phyloP scores from a whole-genome alignment of 2,329 filamentous ascomycete genomes.

The Trichoderma koningii region DNA sequence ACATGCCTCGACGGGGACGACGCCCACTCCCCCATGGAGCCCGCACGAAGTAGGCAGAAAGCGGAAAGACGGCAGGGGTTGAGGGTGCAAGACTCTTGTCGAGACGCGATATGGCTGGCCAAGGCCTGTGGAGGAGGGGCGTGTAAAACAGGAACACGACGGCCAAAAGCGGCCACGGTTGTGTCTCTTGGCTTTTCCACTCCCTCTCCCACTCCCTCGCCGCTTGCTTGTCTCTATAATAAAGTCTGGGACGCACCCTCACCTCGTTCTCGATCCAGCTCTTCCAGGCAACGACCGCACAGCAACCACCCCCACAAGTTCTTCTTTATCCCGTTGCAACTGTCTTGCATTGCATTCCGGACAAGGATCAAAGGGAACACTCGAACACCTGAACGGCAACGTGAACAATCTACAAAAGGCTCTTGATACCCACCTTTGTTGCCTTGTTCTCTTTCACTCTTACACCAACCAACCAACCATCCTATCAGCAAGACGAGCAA shows the following conservation, averaged over 20 bases:
- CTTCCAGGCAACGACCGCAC: constrained; percentile 28
- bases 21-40: background rate
- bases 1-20: constrained; percentile 23
- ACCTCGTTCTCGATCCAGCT: constrained; percentile 22
- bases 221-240: constrained; percentile 18
- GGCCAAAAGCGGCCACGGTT: constrained; percentile 18
- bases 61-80: constrained; percentile 25
- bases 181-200: constrained; percentile 1
- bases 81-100: constrained; percentile 6
- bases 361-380: constrained; percentile 16
- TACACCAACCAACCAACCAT: constrained; percentile 24
- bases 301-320: constrained; percentile 15
- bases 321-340: constrained; percentile 1
- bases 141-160: constrained; percentile 22
- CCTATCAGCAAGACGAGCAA: constrained; percentile 6
- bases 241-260: constrained; percentile 27
- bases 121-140: constrained; percentile 18
- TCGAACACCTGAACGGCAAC: background rate
- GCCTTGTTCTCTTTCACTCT: constrained; percentile 7
- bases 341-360: constrained; percentile 6
- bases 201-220: constrained; percentile 2
- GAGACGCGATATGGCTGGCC: constrained; percentile 19
- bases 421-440: constrained; percentile 13
- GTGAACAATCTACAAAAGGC: constrained; percentile 20
- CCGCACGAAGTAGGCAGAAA: constrained; percentile 23